phyloP scores from a whole-genome alignment of 2,329 filamentous ascomycete genomes.

The Fusarium sp. region DNA sequence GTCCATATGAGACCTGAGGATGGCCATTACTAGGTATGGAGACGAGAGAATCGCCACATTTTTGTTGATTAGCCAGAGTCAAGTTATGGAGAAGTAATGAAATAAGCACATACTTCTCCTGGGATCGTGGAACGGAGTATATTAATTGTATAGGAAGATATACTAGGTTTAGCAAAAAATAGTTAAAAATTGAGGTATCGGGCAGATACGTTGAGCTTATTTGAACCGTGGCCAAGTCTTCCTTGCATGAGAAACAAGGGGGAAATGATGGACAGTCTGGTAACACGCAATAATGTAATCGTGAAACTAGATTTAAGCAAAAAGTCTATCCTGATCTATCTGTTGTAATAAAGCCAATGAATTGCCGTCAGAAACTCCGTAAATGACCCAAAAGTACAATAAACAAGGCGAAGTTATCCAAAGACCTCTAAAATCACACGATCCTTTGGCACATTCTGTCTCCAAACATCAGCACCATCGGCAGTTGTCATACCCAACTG shows the following conservation, averaged over 20 bases:
- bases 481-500: neutral
- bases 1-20: neutral
- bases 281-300: too few relatives aligned
- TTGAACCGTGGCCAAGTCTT: too few relatives aligned
- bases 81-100: neutral
- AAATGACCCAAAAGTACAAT: too few relatives aligned
- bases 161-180: too few relatives aligned
- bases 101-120: too few relatives aligned
- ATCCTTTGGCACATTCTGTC: neutral
- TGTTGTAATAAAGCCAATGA: too few relatives aligned
- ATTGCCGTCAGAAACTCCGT: too few relatives aligned
- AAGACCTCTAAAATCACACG: constrained; percentile 18
- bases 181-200: too few relatives aligned
- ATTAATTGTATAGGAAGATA: too few relatives aligned
- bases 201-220: too few relatives aligned
- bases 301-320: neutral
- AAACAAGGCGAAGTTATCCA: neutral
- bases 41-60: neutral
- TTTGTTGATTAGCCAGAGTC: neutral
- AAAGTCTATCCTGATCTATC: neutral
- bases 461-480: constrained; percentile 1
- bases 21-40: neutral
- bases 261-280: too few relatives aligned
- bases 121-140: neutral
- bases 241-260: too few relatives aligned